Percentiles rank a stretch among this genome's conserved stretches.
phyloP scores from a whole-genome alignment of 2,329 filamentous ascomycete species.

The Stagonosporopsis chrysanthemi region DNA sequence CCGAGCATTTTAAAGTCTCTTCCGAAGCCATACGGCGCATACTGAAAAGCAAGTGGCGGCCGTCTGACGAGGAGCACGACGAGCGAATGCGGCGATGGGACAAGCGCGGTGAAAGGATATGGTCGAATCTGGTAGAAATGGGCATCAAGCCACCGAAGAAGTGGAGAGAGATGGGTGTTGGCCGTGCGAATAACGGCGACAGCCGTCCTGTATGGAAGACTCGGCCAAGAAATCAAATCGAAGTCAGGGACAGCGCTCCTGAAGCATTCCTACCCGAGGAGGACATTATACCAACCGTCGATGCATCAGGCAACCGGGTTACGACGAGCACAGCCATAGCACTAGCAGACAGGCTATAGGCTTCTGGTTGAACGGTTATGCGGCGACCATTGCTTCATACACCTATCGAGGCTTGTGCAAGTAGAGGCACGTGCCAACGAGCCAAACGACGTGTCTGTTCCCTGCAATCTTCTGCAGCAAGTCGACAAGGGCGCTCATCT shows the following conservation, averaged over 20 bases:
- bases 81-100: constrained; percentile 56
- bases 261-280: constrained; percentile 29
- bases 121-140: constrained; percentile 55
- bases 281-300: constrained; percentile 43
- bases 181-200: constrained; percentile 37
- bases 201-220: constrained; percentile 45
- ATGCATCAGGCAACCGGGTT: constrained; percentile 23
- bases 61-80: constrained; percentile 58
- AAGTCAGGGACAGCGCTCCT: constrained; percentile 37
- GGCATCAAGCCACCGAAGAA: constrained; percentile 65
- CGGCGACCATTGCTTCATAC: neutral
- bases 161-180: constrained; percentile 58
- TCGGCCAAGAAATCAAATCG: constrained; percentile 36
- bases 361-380: neutral
- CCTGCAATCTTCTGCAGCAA: neutral
- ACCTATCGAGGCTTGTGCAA: neutral
- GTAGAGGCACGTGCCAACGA: neutral
- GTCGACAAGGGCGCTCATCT: neutral
- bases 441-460: too few relatives aligned
- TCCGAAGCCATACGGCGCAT: constrained; percentile 88
- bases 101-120: constrained; percentile 57
- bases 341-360: constrained; percentile 19
- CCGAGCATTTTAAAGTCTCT: constrained; percentile 83
- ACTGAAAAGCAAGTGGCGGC: constrained; percentile 78
- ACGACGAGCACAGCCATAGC: constrained; percentile 6